Percentiles rank a stretch among this genome's conserved stretches.
These are phyloP conservation scores for Coemansia guatemalensis DNA, from an alignment of 192 early-diverging fungal genomes.

Conservation along the genomic window DNA sequence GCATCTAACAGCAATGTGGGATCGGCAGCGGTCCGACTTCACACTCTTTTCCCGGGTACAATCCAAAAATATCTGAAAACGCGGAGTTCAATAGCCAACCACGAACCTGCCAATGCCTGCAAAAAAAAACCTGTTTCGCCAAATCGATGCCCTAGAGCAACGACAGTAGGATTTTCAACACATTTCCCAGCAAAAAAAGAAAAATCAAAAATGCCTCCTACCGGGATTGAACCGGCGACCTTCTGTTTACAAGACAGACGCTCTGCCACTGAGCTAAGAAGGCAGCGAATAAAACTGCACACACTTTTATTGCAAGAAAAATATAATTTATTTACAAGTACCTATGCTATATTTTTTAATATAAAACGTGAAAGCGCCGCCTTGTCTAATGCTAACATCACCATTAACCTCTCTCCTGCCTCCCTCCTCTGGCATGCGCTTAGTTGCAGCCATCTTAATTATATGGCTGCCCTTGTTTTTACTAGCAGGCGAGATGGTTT, in stretches of 20 bases:
- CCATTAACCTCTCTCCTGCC: no score
- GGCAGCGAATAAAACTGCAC: slow-evolving; percentile 7
- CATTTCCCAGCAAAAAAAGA: not conserved
- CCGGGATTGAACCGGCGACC: slow-evolving; percentile 46
- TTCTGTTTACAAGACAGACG: slow-evolving; percentile 42
- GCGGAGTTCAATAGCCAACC: not conserved
- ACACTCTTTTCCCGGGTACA: not conserved
- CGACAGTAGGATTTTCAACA: no score
- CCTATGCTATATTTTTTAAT: no score
- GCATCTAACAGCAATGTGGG: not conserved
- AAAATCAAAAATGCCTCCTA: slow-evolving; percentile 21
- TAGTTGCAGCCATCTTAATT: no score
- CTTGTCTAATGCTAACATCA: no score
- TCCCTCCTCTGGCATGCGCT: no score
- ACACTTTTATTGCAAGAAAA: no score
- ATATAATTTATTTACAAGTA: no score
- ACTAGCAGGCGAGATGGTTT: no score
- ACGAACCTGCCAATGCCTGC: not conserved
- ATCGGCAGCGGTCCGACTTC: not conserved
- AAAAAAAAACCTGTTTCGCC: not conserved
- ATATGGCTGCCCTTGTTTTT: no score
- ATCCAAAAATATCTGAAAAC: not conserved
- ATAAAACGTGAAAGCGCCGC: no score
- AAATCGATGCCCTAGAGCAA: no score
- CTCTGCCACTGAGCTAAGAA: slow-evolving; percentile 45